Evolutionary conservation across 257 asterid genomes (phyloP), one percentile per base, ranked within the genome.

Genomic region (Solanum appendiculatum): DNA sequence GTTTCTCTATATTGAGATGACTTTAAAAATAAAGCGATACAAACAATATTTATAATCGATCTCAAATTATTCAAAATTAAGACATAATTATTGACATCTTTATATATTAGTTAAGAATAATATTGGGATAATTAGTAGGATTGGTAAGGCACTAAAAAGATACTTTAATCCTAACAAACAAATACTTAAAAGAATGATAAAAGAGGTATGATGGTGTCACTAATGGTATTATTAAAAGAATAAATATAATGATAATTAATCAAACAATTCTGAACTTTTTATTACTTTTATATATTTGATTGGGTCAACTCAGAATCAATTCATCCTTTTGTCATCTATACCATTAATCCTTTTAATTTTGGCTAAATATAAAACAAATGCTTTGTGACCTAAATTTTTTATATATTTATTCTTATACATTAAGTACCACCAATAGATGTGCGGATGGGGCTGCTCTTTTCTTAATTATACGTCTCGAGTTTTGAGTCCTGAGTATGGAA

Each of bases 281-380:
- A 7, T 75, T 70, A 34, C 3, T 34, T 40, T 42, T n/a, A 25
- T 40, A 25, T 42, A 77, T n/a, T n/a, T 3, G 14, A 42, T 40
- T 42, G 23, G 48, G 95, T 93, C 95, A 92, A 92, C 91, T 87
- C 69, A 88, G 94, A 93, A 92, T 92, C 90, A 89, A 40, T 64
- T 86, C 89, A 86, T 83, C 70, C 78, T 82, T 85, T 86, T 89
- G 60, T 89, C 85, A 88, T 69, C 5, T 25, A 27, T 46, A 25
- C 40, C 5, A 54, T 1, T 1, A 73, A 51, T 29, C 2, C 29
- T 42, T 48, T 83, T 33, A 33, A 72, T 10, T 14, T 56, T 31
- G n/a, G 7, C 25, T 78, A 51, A 46, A 48, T 34, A 48, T 80
- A 46, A 80, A 80, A 29, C 3, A 78, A 9, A 29, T 46, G 68